Base-by-base conservation (phyloP, 2,329 filamentous ascomycete species). In the Tolypocladium capitatum region DNA sequence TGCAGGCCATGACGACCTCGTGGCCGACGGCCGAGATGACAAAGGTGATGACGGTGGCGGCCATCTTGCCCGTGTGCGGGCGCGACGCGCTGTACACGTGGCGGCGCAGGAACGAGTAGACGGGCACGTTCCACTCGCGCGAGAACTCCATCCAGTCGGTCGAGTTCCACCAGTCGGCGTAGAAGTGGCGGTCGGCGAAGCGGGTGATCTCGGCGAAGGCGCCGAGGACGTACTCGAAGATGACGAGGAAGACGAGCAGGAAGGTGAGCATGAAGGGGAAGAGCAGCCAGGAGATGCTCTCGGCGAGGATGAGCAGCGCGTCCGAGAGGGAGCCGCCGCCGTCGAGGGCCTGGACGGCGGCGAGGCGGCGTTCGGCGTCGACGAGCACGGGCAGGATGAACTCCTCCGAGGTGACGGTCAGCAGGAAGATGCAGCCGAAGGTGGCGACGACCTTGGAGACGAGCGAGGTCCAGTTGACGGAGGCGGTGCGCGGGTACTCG, bases 181-280 rank as follows among this genome's bases (percentile, higher is more conserved):
- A 98, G 70, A 97, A 97, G 65, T 92, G 87, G 36, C 91, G 81
- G 65, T 97, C 92, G 46, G 84, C 91, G 64, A 97, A 97, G 57
- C 83, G 77, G 18, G 90, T 95, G 55, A 97, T 86, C 65, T 98
- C 92, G 14, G 90, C 92, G 59, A 94, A 95, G 43, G 90, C 90
- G 49, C 91, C 92, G 32, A 97, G 79, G 11, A 95, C 78, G 65
- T 97, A 98, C 65, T 98, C 92, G 65, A 97, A 98, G 58, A 97
- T 97, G 64, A 96, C 89, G 49, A 98, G 81, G 71, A 98, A 98
- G 48, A 97, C 90, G 43, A 97, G 80, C 5, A 97, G 72, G 63
- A 97, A 94, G 4, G 84, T 94, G 51, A 97, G 76, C 87, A 96
- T 96, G 66, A 97, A 98, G 3, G 92, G 92, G 67, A 96, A 97